phyloP scores from a whole-genome alignment of 2,329 filamentous ascomycete species.

The Dryadomyces quercivorus region DNA sequence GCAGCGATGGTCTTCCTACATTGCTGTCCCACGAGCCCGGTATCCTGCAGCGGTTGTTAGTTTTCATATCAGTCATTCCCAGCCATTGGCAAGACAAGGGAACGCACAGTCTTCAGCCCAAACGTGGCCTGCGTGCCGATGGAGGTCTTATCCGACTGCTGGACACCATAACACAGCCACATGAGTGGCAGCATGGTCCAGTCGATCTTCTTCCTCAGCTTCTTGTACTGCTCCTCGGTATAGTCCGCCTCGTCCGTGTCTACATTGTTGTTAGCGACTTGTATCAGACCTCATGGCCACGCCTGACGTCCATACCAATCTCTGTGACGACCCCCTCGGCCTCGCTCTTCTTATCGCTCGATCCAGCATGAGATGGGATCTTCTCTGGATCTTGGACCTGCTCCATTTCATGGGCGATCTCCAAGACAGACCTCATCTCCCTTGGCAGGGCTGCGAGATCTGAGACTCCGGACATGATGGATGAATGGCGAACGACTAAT shows the following conservation, averaged over 20 bases:
- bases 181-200: constrained; percentile 19
- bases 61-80: background rate
- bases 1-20: background rate
- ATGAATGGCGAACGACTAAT: background rate
- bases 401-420: background rate
- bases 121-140: constrained; percentile 26
- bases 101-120: constrained; percentile 17
- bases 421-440: background rate
- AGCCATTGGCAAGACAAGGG: too few relatives aligned
- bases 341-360: background rate
- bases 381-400: background rate
- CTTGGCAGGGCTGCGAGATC: background rate
- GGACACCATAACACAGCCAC: constrained; percentile 36
- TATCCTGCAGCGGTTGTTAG: constrained; percentile 8
- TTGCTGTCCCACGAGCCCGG: constrained; percentile 15
- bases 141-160: constrained; percentile 34
- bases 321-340: background rate
- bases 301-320: background rate
- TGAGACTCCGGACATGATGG: background rate
- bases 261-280: background rate
- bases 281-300: background rate
- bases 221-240: constrained; percentile 5
- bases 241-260: background rate
- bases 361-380: background rate
- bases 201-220: constrained; percentile 7